A percentile compares a stretch with the other conserved stretches of the same genome.
Evolutionary conservation across 2,329 filamentous ascomycete species (phyloP).

Genomic region (Cladosporium colombiae): DNA sequence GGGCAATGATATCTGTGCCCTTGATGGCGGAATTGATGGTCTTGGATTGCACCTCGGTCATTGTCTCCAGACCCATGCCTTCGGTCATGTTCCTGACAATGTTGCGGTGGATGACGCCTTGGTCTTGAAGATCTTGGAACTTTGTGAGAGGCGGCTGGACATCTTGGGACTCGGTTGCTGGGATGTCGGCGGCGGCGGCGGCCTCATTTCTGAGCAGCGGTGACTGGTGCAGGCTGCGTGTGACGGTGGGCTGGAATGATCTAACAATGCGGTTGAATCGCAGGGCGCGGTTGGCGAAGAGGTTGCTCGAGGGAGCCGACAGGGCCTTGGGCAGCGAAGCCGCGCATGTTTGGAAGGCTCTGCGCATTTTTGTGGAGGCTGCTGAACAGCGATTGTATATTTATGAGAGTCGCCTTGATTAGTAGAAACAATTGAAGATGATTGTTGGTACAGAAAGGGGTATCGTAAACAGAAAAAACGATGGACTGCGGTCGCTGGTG

Average conservation of each 20-base stretch:
- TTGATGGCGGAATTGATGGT: conserved; percentile 79
- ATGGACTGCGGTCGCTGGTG: conserved; percentile 6
- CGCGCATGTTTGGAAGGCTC: conserved; percentile 35
- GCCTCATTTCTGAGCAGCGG: conserved; percentile 40
- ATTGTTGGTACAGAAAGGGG: conserved; percentile 4
- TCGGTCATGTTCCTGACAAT: conserved; percentile 69
- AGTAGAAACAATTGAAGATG: background rate
- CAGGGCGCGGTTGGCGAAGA: conserved; percentile 21
- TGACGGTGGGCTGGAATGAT: conserved; percentile 16
- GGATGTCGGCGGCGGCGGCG: conserved; percentile 7
- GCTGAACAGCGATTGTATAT: background rate
- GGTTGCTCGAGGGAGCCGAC: conserved; percentile 21
- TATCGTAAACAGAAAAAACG: conserved; percentile 10
- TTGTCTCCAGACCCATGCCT: conserved; percentile 74
- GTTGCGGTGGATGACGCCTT: conserved; percentile 59
- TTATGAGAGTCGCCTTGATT: background rate
- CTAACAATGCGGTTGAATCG: conserved; percentile 16
- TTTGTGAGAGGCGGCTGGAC: conserved; percentile 37
- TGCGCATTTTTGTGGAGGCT: conserved; percentile 29
- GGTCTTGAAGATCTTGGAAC: conserved; percentile 48
- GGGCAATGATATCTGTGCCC: conserved; percentile 81
- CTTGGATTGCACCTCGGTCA: conserved; percentile 89
- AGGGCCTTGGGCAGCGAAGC: conserved; percentile 30
- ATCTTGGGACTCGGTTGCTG: conserved; percentile 27
- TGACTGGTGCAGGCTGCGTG: conserved; percentile 40